Evolutionary conservation across 176 grass and related monocot species (phyloP).

Genomic region (Oryza brachyantha): DNA sequence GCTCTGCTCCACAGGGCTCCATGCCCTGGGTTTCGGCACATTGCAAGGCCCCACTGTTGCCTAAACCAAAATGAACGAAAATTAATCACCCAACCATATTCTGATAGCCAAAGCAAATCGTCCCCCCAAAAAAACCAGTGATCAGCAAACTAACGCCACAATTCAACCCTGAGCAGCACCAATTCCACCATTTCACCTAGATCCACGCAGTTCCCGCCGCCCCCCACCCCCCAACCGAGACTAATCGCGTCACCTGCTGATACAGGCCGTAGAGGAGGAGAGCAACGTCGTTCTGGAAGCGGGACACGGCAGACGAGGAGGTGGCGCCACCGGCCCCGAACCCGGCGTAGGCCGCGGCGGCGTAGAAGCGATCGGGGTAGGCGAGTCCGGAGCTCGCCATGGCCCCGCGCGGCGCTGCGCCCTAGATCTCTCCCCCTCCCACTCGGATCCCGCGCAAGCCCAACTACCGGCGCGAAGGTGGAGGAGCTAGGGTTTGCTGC

Average conservation of each 20-base stretch:
- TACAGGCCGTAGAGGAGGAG: slow-evolving; percentile 92
- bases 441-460: slow-evolving; percentile 13
- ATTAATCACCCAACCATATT: slow-evolving; percentile 15
- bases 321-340: slow-evolving; percentile 34
- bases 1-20: slow-evolving; percentile 90
- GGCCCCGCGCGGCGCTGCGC: slow-evolving; percentile 29
- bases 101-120: slow-evolving; percentile 21
- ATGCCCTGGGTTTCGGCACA: slow-evolving; percentile 76
- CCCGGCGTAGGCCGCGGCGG: slow-evolving; percentile 77
- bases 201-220: slow-evolving; percentile 33
- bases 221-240: slow-evolving; percentile 4
- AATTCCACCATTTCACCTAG: slow-evolving; percentile 12
- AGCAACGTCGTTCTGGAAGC: slow-evolving; percentile 88
- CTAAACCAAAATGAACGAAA: slow-evolving; percentile 37
- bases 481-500: slow-evolving; percentile 23
- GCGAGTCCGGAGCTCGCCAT: slow-evolving; percentile 89
- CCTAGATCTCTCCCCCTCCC: slow-evolving; percentile 47
- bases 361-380: slow-evolving; percentile 95
- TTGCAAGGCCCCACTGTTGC: slow-evolving; percentile 83
- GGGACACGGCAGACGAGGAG: slow-evolving; percentile 42
- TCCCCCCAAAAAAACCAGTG: background rate
- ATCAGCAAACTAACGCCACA: slow-evolving; percentile 1
- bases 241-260: slow-evolving; percentile 60
- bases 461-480: slow-evolving; percentile 4
- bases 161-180: background rate